Evolutionary conservation across 768 basidiomycete species (phyloP).

Genomic region (Boletellus sp.): DNA sequence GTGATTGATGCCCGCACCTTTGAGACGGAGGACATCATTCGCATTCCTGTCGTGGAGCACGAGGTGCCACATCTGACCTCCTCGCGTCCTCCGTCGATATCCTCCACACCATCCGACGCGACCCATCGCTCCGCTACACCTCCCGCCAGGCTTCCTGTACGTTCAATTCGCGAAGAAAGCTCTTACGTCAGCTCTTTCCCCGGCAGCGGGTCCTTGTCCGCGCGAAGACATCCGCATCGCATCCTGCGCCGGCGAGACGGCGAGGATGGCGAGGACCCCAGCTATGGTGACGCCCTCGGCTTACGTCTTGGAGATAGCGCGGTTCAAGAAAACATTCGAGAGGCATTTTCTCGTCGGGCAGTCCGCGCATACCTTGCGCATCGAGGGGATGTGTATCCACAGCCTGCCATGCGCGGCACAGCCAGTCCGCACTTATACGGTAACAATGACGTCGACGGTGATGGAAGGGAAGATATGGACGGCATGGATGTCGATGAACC

Average conservation of each 20-base stretch:
- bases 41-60: slow-evolving; percentile 42
- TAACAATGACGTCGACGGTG: slow-evolving; percentile 21
- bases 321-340: slow-evolving; percentile 56
- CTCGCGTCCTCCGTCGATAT: slow-evolving; percentile 8
- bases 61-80: slow-evolving; percentile 13
- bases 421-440: slow-evolving; percentile 12
- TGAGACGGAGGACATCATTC: slow-evolving; percentile 67
- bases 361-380: slow-evolving; percentile 34
- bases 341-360: slow-evolving; percentile 49
- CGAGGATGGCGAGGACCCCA: slow-evolving; percentile 31
- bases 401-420: slow-evolving; percentile 15
- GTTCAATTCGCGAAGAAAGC: slow-evolving; percentile 51
- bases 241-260: slow-evolving; percentile 18
- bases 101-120: slow-evolving; percentile 10
- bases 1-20: slow-evolving; percentile 86
- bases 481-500: slow-evolving; percentile 49
- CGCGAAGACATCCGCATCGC: slow-evolving; percentile 23
- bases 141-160: slow-evolving; percentile 23
- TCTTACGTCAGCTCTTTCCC: slow-evolving; percentile 39
- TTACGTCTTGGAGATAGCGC: slow-evolving; percentile 54
- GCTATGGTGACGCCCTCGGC: slow-evolving; percentile 48
- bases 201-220: slow-evolving; percentile 7
- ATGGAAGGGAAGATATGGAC: slow-evolving; percentile 36
- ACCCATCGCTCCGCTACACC: slow-evolving; percentile 9
- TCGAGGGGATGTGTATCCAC: slow-evolving; percentile 23